Evolutionary conservation across 306 rosid genomes (phyloP).

Genomic region (Fragaria iinumae): DNA sequence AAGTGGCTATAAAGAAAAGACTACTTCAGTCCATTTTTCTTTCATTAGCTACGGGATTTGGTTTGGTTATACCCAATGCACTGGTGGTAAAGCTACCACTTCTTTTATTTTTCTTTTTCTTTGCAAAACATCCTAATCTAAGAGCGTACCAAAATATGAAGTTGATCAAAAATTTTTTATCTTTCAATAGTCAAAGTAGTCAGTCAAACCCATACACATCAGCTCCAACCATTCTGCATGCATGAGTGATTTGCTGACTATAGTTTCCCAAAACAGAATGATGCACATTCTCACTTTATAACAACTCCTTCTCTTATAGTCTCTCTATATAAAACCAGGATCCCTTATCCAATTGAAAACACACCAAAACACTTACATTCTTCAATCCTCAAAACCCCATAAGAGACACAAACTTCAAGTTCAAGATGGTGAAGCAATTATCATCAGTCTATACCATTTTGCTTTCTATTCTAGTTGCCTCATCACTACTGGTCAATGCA

Average conservation of each 20-base stretch:
- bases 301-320: conserved; percentile 3
- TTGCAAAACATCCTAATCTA: neutral
- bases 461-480: conserved; percentile 26
- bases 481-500: conserved; percentile 30
- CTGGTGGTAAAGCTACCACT: neutral
- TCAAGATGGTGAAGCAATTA: conserved; percentile 33
- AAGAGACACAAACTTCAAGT: neutral
- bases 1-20: neutral
- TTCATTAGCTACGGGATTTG: conserved; percentile 12
- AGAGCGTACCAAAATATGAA: neutral
- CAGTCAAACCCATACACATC: conserved; percentile 19
- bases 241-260: neutral
- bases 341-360: conserved; percentile 20
- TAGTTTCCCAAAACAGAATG: conserved; percentile 5
- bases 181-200: neutral
- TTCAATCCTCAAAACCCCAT: conserved; percentile 1
- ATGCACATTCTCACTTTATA: neutral
- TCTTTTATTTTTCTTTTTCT: neutral
- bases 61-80: conserved; percentile 44
- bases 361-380: conserved; percentile 10
- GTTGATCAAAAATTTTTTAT: neutral
- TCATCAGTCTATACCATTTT: conserved; percentile 26
- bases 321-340: conserved; percentile 32
- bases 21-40: neutral
- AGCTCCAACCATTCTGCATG: conserved; percentile 9